Evolutionary conservation across 2,329 filamentous ascomycete genomes (phyloP).

Genomic region (Colletotrichum falcatum): DNA sequence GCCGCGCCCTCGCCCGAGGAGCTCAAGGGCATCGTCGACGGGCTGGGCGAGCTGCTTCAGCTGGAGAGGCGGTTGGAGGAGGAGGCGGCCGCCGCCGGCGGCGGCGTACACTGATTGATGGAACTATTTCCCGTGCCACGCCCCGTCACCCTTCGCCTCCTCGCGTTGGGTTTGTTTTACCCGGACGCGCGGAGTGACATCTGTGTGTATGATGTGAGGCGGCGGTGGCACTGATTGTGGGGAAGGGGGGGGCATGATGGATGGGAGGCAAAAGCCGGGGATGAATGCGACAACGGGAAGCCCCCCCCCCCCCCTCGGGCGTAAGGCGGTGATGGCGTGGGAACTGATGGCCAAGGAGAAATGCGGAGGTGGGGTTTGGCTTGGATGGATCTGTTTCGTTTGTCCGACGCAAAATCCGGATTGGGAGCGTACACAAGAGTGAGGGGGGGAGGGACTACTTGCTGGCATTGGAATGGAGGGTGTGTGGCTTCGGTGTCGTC

Average conservation of each 20-base stretch:
- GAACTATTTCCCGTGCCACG: too few species aligned
- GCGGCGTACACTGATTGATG: conserved; percentile 24
- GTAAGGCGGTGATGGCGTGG: not conserved
- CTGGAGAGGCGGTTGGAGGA: conserved; percentile 50
- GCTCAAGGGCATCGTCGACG: conserved; percentile 50
- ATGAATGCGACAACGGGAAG: not conserved
- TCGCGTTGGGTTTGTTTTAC: not conserved
- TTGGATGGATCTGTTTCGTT: not conserved
- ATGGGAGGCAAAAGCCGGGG: not conserved
- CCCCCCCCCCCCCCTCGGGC: not conserved
- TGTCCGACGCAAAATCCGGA: not conserved
- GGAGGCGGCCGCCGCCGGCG: not conserved
- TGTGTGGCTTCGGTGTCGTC: not conserved
- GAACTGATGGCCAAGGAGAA: not conserved
- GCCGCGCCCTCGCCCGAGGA: conserved; percentile 49
- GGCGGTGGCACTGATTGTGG: not conserved
- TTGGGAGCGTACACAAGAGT: not conserved
- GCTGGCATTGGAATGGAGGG: not conserved
- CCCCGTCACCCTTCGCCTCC: too few species aligned
- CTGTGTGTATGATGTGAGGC: not conserved
- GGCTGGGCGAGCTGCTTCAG: conserved; percentile 52
- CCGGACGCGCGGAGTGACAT: not conserved
- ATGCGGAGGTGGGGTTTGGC: not conserved
- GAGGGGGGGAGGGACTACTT: too few species aligned
- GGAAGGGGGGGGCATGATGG: not conserved